These are phyloP conservation scores for Penicillium verrucosum DNA, from an alignment of 2,329 filamentous ascomycete species.

Conservation along the genomic window DNA sequence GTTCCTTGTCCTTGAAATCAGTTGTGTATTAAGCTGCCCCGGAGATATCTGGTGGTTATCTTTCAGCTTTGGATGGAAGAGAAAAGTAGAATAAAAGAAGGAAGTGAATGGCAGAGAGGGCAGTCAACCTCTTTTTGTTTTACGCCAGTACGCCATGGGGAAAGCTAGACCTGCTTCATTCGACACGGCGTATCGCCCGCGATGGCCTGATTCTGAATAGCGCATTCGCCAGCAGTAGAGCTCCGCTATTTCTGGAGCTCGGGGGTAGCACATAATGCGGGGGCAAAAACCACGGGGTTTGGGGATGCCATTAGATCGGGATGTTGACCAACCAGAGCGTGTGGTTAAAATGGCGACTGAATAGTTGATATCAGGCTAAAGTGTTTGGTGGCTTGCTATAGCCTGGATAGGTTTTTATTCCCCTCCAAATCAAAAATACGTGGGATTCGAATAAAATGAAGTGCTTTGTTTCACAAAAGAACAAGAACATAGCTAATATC, in stretches of 20 bases:
- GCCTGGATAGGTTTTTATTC: background rate
- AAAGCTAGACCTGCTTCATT: constrained; percentile 6
- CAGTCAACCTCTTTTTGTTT: background rate
- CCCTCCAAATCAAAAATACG: background rate
- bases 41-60: background rate
- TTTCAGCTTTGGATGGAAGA: background rate
- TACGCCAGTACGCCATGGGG: background rate
- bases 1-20: background rate
- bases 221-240: background rate
- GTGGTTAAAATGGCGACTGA: constrained; percentile 9
- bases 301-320: background rate
- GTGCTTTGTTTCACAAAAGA: background rate
- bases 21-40: background rate
- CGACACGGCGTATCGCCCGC: constrained; percentile 15
- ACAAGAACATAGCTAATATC: background rate
- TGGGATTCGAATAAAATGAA: background rate
- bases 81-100: background rate
- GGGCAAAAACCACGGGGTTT: background rate
- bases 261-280: constrained; percentile 5
- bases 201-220: constrained; percentile 8
- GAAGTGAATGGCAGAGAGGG: background rate
- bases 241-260: constrained; percentile 3
- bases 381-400: background rate
- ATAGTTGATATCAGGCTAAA: constrained; percentile 19
- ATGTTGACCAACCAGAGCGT: constrained; percentile 10